Percentiles rank a stretch among this genome's conserved stretches.
Evolutionary conservation across 805 yeast genomes (phyloP).

Genomic region (Sugiyamaella lignohabitans): DNA sequence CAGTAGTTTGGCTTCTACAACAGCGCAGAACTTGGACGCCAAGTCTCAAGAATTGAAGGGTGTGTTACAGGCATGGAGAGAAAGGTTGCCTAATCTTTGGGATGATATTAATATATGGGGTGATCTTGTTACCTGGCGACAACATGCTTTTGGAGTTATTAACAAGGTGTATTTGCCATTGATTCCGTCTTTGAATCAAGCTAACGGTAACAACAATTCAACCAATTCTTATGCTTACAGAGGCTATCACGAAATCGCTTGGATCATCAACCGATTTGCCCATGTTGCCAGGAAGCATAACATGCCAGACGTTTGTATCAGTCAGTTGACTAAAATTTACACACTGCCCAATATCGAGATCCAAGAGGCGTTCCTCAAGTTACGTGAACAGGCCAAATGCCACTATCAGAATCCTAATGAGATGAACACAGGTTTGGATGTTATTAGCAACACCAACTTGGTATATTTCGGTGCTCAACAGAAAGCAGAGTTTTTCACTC

Average conservation of each 20-base stretch:
- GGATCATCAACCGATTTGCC: constrained; percentile 97
- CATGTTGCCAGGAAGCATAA: constrained; percentile 97
- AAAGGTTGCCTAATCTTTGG: constrained; percentile 92
- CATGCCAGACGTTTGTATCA: constrained; percentile 94
- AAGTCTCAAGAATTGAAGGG: constrained; percentile 93
- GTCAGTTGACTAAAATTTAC: constrained; percentile 86
- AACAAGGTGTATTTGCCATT: constrained; percentile 91
- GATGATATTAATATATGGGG: constrained; percentile 98
- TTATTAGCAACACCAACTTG: constrained; percentile 89
- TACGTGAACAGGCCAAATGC: constrained; percentile 96
- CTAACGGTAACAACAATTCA: constrained; percentile 34
- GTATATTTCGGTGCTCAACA: constrained; percentile 96
- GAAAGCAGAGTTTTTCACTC: constrained; percentile 94
- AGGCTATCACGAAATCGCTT: constrained; percentile 97
- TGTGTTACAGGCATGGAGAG: constrained; percentile 96
- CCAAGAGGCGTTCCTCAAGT: constrained; percentile 92
- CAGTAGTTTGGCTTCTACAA: constrained; percentile 78
- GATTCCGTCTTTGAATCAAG: constrained; percentile 75
- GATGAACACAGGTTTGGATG: constrained; percentile 90
- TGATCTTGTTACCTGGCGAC: constrained; percentile 96
- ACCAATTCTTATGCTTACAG: constrained; percentile 91
- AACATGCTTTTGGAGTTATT: constrained; percentile 94
- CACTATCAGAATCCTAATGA: constrained; percentile 91
- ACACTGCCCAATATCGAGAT: constrained; percentile 96
- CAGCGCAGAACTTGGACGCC: constrained; percentile 83